These are phyloP conservation scores for Rosa multiflora DNA, from an alignment of 306 rosid genomes.

Conservation along the genomic window DNA sequence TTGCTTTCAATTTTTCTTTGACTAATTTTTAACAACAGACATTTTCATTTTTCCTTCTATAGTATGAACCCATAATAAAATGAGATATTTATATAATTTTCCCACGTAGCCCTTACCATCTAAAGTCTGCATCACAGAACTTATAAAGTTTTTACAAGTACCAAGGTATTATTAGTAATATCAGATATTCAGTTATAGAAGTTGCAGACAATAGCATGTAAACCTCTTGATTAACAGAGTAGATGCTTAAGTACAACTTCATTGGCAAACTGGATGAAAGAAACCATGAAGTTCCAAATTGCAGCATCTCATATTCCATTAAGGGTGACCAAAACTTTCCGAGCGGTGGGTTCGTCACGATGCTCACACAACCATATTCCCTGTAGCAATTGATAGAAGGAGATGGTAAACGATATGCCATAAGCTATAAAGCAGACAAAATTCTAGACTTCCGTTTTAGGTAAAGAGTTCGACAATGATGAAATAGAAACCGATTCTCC, in stretches of 20 bases:
- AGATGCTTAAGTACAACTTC: neutral
- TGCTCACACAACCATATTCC: conserved; percentile 97
- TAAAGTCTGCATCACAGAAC: neutral
- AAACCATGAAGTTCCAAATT: neutral
- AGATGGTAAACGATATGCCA: neutral
- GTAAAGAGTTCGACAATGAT: neutral
- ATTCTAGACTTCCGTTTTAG: neutral
- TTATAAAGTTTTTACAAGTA: neutral
- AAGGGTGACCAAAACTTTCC: conserved; percentile 69
- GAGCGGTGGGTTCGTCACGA: conserved; percentile 60
- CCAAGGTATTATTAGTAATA: neutral
- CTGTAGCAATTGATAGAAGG: conserved; percentile 36
- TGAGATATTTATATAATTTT: neutral
- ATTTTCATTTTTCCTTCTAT: neutral
- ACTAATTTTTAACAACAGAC: neutral
- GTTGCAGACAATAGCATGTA: neutral
- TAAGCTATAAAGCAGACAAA: neutral
- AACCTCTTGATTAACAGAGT: neutral
- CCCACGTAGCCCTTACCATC: neutral
- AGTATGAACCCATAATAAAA: neutral
- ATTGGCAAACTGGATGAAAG: neutral
- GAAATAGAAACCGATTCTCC: neutral
- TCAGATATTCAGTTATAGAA: neutral
- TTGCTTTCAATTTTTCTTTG: neutral
- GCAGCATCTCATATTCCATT: conserved; percentile 57